Percentiles rank a stretch among this genome's conserved stretches.
Conservation (phyloP, 768 basidiomycete species). For the Tricholoma terreum region DNA sequence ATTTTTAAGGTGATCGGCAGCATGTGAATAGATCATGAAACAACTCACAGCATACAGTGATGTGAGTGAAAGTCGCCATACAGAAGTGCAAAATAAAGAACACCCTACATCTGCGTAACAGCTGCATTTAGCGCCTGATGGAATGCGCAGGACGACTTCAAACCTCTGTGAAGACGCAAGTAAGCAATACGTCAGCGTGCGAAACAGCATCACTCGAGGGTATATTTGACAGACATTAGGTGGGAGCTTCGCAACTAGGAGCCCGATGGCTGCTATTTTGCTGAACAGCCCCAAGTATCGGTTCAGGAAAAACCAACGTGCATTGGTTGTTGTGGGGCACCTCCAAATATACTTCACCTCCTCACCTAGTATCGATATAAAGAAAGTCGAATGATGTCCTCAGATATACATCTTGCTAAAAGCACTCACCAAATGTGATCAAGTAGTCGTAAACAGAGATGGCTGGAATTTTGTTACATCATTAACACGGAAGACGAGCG, state of each 20-base stretch:
- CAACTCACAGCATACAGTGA: not conserved
- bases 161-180: not conserved
- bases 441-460: too few relatives aligned
- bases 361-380: constrained; percentile 17
- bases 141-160: not conserved
- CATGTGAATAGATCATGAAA: not conserved
- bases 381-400: not conserved
- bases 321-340: constrained; percentile 29
- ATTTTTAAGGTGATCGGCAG: too few relatives aligned
- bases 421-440: too few relatives aligned
- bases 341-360: constrained; percentile 44
- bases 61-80: not conserved
- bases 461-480: too few relatives aligned
- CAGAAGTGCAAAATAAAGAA: not conserved
- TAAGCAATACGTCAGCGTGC: not conserved
- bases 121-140: not conserved
- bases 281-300: constrained; percentile 44
- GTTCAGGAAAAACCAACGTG: constrained; percentile 43
- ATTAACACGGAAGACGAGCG: too few relatives aligned
- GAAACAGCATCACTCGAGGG: not conserved
- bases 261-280: constrained; percentile 20
- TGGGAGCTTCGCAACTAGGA: not conserved
- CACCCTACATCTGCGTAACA: not conserved
- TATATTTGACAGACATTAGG: not conserved
- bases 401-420: too few relatives aligned